These are phyloP conservation scores for Camellia sinensis DNA, from an alignment of 148 eudicot genomes.

Conservation along the genomic window DNA sequence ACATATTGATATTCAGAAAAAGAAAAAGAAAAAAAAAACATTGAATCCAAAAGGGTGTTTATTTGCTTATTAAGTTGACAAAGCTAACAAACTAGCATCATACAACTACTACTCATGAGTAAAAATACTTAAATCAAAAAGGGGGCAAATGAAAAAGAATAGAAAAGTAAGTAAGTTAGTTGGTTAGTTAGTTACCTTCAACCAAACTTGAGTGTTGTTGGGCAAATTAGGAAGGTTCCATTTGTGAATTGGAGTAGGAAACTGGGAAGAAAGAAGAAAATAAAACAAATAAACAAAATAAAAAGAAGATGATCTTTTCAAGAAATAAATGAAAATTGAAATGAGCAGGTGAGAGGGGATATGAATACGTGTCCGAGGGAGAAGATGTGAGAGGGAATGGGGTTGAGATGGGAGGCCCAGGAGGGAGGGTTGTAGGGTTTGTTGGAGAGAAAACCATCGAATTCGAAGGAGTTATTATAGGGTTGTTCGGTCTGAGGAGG, in stretches of 20 bases:
- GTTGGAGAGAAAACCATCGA: conserved; percentile 44
- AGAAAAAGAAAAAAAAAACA: neutral
- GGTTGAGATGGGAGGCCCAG: conserved; percentile 85
- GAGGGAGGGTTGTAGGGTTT: conserved; percentile 60
- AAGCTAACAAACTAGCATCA: neutral
- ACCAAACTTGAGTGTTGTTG: conserved; percentile 65
- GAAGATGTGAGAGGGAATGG: conserved; percentile 59
- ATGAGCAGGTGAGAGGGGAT: neutral
- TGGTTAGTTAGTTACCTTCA: conserved; percentile 57
- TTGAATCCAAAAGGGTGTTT: neutral
- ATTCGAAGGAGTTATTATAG: neutral
- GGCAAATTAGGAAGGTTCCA: conserved; percentile 98
- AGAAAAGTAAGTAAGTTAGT: neutral
- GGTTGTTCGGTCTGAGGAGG: neutral
- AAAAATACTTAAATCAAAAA: neutral
- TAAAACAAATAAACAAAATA: too few species aligned
- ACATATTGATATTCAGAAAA: too few species aligned
- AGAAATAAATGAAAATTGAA: too few species aligned
- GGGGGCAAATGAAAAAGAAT: neutral
- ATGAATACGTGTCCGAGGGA: conserved; percentile 65
- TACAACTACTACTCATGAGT: neutral
- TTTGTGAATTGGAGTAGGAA: conserved; percentile 94
- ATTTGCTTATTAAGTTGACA: neutral
- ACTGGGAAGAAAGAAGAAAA: conserved; percentile 33
- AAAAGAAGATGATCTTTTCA: too few species aligned